Base-by-base conservation (phyloP, 2,329 filamentous ascomycete genomes). In the Penicillium sp. region DNA sequence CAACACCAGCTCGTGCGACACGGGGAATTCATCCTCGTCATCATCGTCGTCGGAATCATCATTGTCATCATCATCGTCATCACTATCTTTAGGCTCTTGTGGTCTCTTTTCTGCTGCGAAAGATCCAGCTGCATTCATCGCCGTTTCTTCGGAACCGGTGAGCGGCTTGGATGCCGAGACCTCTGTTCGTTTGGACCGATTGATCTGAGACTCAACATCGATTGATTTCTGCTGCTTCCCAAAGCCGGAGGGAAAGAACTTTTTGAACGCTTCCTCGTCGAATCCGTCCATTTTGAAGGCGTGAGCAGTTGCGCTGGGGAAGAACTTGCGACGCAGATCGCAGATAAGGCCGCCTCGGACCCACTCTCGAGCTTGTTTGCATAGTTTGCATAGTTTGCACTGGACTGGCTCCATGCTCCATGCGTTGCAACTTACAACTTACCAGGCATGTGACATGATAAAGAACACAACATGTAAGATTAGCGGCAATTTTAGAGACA, bases 1-100 rank as follows among this genome's bases (percentile, higher is more conserved):
- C 72, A 98, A 82, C 31, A 96, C 81, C 74, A 99, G 85, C 77
- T 97, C 93, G 73, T 99, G 95, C 6, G 95, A 96, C 13, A 96
- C 87, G 1, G 95, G 95, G 65, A 89, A 97, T 68, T 96, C 91
- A 69, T 96, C 92, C 50, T 90, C 90, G 33, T 93, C 90, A 22
- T 92, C 86, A 1, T 82, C 81, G 49, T 85, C 85, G 27, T 86
- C 82, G 50, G 87, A 85, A 22, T 83, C 82, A 50, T 86, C 82
- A 57, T 83, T 81, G 19, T 80, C 76, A 55, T 83, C 81, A 44
- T 80, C 78, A 54, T 81, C 81, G 47, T 82, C 79, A 47, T 75
- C 67, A 4, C 68, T 69, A 31, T 71, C 78, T 59, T 76, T 68
- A 22, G 55, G 53, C 14, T 74, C 70, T 41, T 70, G 60, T 41